phyloP scores from a whole-genome alignment of 371 early-diverging fungal genomes.

The Blyttiomyces sp. region DNA sequence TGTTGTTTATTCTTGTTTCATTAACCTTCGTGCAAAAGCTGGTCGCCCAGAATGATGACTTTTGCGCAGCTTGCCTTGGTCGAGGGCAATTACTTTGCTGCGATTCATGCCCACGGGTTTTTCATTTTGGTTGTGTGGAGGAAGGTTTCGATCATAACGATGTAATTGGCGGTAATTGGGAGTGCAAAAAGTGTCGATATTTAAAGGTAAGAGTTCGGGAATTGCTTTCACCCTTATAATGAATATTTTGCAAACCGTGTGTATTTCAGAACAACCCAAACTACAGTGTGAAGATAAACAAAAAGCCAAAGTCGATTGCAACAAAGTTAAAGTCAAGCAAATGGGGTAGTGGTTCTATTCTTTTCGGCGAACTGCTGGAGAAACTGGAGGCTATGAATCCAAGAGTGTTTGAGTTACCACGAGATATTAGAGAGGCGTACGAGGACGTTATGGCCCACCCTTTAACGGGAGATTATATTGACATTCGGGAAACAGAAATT shows the following conservation, averaged over 20 bases:
- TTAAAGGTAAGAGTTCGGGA: no score
- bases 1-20: no score
- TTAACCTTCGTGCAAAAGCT: no score
- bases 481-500: slow-evolving; percentile 31
- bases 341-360: no score
- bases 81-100: slow-evolving; percentile 45
- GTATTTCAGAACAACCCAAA: no score
- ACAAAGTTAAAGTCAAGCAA: no score
- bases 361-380: slow-evolving; percentile 8
- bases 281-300: no score
- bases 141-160: slow-evolving; percentile 33
- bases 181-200: slow-evolving; percentile 32
- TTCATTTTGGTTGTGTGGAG: slow-evolving; percentile 43
- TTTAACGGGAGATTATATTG: slow-evolving; percentile 36
- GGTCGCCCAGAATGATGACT: slow-evolving; percentile 25
- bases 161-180: slow-evolving; percentile 26
- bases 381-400: slow-evolving; percentile 32
- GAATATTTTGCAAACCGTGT: no score
- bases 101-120: slow-evolving; percentile 46
- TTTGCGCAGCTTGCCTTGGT: slow-evolving; percentile 45
- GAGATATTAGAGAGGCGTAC: slow-evolving; percentile 14
- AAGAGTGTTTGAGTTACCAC: slow-evolving; percentile 35
- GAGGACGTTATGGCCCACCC: slow-evolving; percentile 37
- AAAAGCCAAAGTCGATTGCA: no score
- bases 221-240: no score